Evolutionary conservation across 495 filamentous ascomycete genomes (phyloP), one percentile per base, ranked within the genome.

Genomic region (Oidiodendron maius): DNA sequence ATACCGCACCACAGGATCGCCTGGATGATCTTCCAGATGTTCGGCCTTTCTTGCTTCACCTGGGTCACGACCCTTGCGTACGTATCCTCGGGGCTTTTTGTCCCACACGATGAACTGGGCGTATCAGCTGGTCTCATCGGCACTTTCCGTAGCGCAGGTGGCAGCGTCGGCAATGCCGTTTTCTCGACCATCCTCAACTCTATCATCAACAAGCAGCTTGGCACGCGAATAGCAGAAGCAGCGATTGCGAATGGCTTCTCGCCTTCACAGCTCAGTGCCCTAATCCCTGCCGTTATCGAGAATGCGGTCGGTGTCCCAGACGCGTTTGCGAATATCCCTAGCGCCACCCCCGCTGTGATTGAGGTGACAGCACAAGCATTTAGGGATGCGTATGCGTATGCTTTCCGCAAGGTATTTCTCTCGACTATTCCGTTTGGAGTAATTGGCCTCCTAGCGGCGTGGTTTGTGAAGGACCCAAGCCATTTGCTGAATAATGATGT

Each of bases 341-440:
- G 41, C 20, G 53, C 57, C 15, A 50, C 61, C 0, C 16, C 55
- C 4, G 26, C 26, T 4, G 50, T 61, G n/a, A 54, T 50, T 44
- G 46, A 52, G 0, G 45, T 55, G 6, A 61, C 41, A 35, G 47
- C 17, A 24, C n/a, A 26, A 20, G 54, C 54, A 20, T 57, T 53
- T 22, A 43, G 41, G 28, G 40, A 56, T 3, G 55, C 60, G 3
- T 67, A 67, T 51, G 64, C 64, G 12, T 61, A 62, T 48, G 59
- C 59, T 32, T 64, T 65, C 51, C 49, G 50, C n/a, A 55, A 55
- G 15, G 63, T 61, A 4, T 65, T 60, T 51, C 48, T 58, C 10
- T 43, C 56, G 5, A 62, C 53, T 20, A 64, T 65, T 8, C 62
- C 62, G n/a, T 67, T 67, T 46, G 64, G 63, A 13, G 48, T 64